Evolutionary conservation across 2,329 filamentous ascomycete genomes (phyloP).

Genomic region (Colletotrichum abscissum): DNA sequence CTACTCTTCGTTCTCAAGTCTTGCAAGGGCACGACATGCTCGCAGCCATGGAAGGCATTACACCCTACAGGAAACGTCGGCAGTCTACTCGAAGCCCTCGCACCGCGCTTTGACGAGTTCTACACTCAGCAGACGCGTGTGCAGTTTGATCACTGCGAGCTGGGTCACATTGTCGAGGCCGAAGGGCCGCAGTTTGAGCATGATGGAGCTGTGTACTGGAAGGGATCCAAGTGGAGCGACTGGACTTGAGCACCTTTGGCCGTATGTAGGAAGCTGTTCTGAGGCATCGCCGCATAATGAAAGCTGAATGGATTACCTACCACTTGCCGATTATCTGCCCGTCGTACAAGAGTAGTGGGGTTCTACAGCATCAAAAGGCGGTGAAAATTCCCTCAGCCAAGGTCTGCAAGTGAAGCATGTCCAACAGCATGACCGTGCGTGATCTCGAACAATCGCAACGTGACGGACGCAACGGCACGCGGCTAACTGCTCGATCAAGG

Average conservation of each 20-base stretch:
- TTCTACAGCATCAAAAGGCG: neutral
- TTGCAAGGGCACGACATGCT: slow-evolving; percentile 64
- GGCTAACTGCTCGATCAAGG: neutral
- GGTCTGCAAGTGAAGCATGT: neutral
- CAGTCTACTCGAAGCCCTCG: slow-evolving; percentile 62
- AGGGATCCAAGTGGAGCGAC: slow-evolving; percentile 42
- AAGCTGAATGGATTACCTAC: neutral
- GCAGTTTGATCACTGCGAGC: slow-evolving; percentile 62
- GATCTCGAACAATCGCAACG: neutral
- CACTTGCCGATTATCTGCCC: neutral
- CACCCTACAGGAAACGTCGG: slow-evolving; percentile 64
- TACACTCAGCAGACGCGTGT: slow-evolving; percentile 62
- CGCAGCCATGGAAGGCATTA: slow-evolving; percentile 65
- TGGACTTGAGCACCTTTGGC: slow-evolving; percentile 37
- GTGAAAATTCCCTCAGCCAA: neutral
- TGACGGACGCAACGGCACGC: neutral
- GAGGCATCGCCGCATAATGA: neutral
- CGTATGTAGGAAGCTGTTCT: no score
- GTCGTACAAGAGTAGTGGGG: neutral
- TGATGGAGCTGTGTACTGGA: slow-evolving; percentile 40
- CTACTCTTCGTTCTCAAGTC: slow-evolving; percentile 70
- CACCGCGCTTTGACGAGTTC: slow-evolving; percentile 59
- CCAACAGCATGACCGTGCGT: neutral
- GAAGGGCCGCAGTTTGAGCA: slow-evolving; percentile 62
- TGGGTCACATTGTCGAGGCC: slow-evolving; percentile 64